Base-by-base conservation (phyloP, 2,329 filamentous ascomycete species). In the Phyllosticta citriasiana region DNA sequence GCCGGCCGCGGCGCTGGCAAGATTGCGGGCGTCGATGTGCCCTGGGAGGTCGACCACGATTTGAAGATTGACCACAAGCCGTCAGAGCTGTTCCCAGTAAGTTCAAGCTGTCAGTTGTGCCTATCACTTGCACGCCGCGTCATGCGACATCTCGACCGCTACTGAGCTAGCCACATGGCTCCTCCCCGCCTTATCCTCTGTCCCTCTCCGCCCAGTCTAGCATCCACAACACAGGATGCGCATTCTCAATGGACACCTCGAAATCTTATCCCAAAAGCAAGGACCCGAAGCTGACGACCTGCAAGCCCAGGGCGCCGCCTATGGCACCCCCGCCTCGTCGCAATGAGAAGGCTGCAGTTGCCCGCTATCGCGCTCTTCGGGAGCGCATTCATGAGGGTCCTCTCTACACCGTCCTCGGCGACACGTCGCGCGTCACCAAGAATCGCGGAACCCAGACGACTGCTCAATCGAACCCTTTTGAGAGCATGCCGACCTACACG, bases 401-500 rank as follows among this genome's bases (percentile, higher is more conserved):
- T 0, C 80, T 84, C 64, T 86, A 84, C 71, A 80, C 81, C 0
- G 76, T 82, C 19, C 74, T 84, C 4, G 79, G 75, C 62, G 74
- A 81, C 68, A 75, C 78, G 61, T 75, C 66, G 73, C 76, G 67
- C 70, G 77, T 67, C 64, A 69, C 72, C 64, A 68, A 79, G 65
- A 72, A 72, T 64, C 63, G 69, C 66, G 30, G 68, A 4, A 30
- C 27, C 64, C 57, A 70, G 76, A 63, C 74, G 73, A 2, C 78
- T 78, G 22, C 68, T 67, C n/a, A 68, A 12, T 70, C 70, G 53
- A 82, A 87, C 69, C 82, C 84, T 1, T 87, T 87, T 67, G 77
- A 80, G 53, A 82, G 82, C 60, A 85, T 85, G 71, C 81, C 81
- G 50, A 84, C 82, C 0, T 87, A 84, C 68, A 79, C 80, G 16